A percentile compares a stretch with the other conserved stretches of the same genome.
These are phyloP conservation scores for Creolimax fragrantissima DNA, from an alignment of 78 protist genomes.

Conservation along the genomic window DNA sequence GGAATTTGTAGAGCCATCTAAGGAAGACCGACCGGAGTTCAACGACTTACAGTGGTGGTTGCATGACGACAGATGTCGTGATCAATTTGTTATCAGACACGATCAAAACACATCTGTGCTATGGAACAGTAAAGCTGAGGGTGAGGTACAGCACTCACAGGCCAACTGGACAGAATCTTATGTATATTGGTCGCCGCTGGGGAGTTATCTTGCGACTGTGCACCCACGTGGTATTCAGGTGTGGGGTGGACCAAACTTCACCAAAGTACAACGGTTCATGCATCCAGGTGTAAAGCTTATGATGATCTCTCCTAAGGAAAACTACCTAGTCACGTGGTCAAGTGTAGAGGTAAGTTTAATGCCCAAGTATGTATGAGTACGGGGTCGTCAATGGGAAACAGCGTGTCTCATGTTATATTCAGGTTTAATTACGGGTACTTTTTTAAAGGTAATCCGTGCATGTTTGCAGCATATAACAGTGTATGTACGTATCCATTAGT, in stretches of 20 bases:
- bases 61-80: slow-evolving; percentile 3
- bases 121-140: slow-evolving; percentile 60
- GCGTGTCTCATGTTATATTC: too few relatives aligned
- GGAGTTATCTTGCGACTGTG: slow-evolving; percentile 78
- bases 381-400: too few relatives aligned
- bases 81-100: slow-evolving; percentile 46
- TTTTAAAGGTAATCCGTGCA: too few relatives aligned
- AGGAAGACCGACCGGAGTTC: not conserved
- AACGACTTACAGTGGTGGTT: slow-evolving; percentile 30
- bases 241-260: slow-evolving; percentile 48
- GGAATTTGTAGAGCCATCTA: not conserved
- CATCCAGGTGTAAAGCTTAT: slow-evolving; percentile 66
- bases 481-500: too few relatives aligned
- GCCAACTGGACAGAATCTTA: slow-evolving; percentile 54
- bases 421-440: too few relatives aligned
- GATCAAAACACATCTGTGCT: slow-evolving; percentile 54
- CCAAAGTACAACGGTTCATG: slow-evolving; percentile 16
- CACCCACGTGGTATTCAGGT: slow-evolving; percentile 73
- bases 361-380: too few relatives aligned
- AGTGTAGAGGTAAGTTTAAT: not conserved
- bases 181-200: slow-evolving; percentile 79
- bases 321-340: slow-evolving; percentile 61
- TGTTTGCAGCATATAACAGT: too few relatives aligned
- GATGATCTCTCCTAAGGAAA: slow-evolving; percentile 75
- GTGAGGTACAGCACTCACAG: slow-evolving; percentile 1